Evolutionary conservation across 1,139 yeast species (phyloP), one percentile per base, ranked within the genome.

Genomic region (Pichia sp.): DNA sequence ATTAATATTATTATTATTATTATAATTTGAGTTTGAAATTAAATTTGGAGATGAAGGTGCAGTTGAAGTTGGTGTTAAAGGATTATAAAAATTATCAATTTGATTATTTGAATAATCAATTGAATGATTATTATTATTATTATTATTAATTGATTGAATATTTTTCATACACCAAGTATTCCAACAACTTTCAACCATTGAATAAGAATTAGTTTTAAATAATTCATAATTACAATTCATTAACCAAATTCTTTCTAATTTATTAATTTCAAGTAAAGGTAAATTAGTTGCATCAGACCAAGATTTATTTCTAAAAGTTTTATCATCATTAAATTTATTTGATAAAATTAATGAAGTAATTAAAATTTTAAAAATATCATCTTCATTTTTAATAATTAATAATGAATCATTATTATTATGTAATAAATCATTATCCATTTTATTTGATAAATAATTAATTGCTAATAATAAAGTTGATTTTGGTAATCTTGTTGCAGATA

Each of bases 211-310:
- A 16, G 59, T 59, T 37, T 60, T 57, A 41, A 71, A 74, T 48
- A 77, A 64, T 51, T 67, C 68, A 78, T 80, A 76, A 47, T 53
- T 51, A 29, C 61, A 54, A 22, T 66, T 65, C 30, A 67, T 60
- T 43, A 92, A 73, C 97, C 97, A 92, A 41, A 69, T 71, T 48
- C 76, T 75, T 68, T 92, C 98, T 52, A 78, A 69, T 25, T 64
- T 60, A 57, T 90, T 87, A 51, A 92, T 71, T 34, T 73, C 67
- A 3, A 58, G 58, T 44, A 87, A 71, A 16, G 77, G 68, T 52
- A 92, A 73, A 26, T 95, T 95, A 12, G 97, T 86, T 24, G 97
- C 97, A 46, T 89, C 92, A 39, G 89, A 76, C 98, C 98, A 92
- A 9, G 96, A 87, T 60, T 81, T 81, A 67, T 90, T 92, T 50